Evolutionary conservation across 2,329 filamentous ascomycete species (phyloP), one percentile per base, ranked within the genome.

Genomic region (Stemphylium vesicarium): DNA sequence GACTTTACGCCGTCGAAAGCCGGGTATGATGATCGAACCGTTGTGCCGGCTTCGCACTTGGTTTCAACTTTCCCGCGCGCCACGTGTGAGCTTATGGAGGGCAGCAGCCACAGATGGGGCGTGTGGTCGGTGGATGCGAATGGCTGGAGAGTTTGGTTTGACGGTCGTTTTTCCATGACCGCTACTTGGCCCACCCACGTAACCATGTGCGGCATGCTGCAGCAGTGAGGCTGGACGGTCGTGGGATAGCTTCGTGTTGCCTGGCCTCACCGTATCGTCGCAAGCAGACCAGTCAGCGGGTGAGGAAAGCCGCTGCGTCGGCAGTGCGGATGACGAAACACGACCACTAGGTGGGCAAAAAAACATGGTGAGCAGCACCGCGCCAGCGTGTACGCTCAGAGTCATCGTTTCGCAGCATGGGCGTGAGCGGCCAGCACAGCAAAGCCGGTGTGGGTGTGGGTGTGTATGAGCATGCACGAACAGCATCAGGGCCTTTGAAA

Each of bases 41-140:
- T 48, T 43, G 52, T 53, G 60, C 58, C 64, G 69, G 69, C 63
- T 64, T 62, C 48, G 57, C 56, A 50, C 53, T 64, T 60, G 46
- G 68, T 66, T 71, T 70, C 65, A 63, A 61, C 54, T 56, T 63
- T 52, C 57, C 60, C 57, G 60, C 54, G 50, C 62, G 64, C 65
- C 68, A 68, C 65, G 65, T 70, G 65, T 61, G 54, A 61, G 62
- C 40, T 26, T 26, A 47, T 53, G 32, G 36, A 50, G 32, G 39
- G 39, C 40, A 38, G 44, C 53, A 58, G 62, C 61, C 65, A 61
- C 56, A 65, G 31, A 42, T 55, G 54, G 54, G 50, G 63, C 49
- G 47, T 41, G 46, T 49, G 36, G 43, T 22, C 10, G 16, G 12
- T n/a, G 32, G 49, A 49, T 56, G 52, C 56, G 56, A 57, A 39